Percentiles rank a stretch among this genome's conserved stretches.
These are phyloP conservation scores for Cruciata laevipes DNA, from an alignment of 257 asterid species.

Conservation along the genomic window DNA sequence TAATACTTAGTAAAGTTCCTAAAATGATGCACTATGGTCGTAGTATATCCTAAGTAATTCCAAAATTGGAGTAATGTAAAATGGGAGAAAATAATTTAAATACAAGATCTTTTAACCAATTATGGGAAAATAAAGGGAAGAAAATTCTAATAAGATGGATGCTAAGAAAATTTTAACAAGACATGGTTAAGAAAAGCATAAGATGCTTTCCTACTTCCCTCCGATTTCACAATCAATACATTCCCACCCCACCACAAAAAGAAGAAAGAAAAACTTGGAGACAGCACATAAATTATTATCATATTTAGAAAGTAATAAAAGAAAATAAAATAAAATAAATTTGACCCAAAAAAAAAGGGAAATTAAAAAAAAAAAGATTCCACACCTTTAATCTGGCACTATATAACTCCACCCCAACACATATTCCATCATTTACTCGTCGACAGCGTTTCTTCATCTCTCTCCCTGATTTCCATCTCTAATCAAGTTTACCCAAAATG, in stretches of 20 bases:
- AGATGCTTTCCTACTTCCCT: conserved; percentile 28
- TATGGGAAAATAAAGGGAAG: not conserved
- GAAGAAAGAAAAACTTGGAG: not conserved
- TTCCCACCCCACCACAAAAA: not conserved
- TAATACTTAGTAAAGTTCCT: no score
- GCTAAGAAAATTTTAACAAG: no score
- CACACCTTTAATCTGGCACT: conserved; percentile 6
- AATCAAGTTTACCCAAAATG: conserved; percentile 9
- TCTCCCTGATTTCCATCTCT: conserved; percentile 1
- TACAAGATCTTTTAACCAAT: no score
- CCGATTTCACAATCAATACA: not conserved
- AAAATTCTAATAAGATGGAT: not conserved
- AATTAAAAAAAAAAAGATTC: conserved; percentile 2
- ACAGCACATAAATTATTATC: not conserved
- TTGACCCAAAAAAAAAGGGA: not conserved
- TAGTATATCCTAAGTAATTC: not conserved
- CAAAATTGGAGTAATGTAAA: not conserved
- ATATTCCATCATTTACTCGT: conserved; percentile 10
- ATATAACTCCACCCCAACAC: conserved; percentile 18
- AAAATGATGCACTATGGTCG: no score
- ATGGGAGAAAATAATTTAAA: not conserved
- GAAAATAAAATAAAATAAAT: not conserved
- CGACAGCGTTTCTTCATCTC: conserved; percentile 14
- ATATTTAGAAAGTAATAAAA: not conserved
- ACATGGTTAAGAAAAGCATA: conserved; percentile 13